These are phyloP conservation scores for Evansstolkia leycettana DNA, from an alignment of 495 filamentous ascomycete genomes.

Conservation along the genomic window DNA sequence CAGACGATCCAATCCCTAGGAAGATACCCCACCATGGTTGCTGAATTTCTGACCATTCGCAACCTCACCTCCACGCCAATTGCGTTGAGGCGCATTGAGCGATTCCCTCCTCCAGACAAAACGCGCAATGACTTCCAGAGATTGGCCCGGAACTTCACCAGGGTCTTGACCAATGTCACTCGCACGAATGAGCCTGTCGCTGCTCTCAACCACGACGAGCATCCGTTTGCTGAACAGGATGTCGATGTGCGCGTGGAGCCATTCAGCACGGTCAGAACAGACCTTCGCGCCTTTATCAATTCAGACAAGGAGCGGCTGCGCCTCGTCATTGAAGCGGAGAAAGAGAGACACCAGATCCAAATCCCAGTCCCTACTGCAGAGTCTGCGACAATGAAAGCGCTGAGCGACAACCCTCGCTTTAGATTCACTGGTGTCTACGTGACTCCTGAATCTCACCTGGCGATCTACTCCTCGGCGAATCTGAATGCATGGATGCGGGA, in stretches of 20 bases:
- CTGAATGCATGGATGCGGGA: conserved; percentile 72
- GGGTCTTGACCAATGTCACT: conserved; percentile 31
- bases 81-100: conserved; percentile 62
- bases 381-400: conserved; percentile 41
- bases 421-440: conserved; percentile 67
- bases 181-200: conserved; percentile 24
- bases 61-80: conserved; percentile 71
- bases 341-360: conserved; percentile 50
- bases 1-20: no score
- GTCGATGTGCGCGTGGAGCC: conserved; percentile 44
- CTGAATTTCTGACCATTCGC: conserved; percentile 57
- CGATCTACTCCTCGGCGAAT: conserved; percentile 61
- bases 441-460: conserved; percentile 48
- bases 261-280: conserved; percentile 44
- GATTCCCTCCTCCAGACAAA: conserved; percentile 44
- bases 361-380: conserved; percentile 41
- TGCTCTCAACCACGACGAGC: conserved; percentile 36
- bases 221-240: conserved; percentile 43
- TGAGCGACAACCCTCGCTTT: conserved; percentile 41
- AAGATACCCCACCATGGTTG: conserved; percentile 17
- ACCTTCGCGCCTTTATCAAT: conserved; percentile 33
- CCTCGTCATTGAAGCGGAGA: conserved; percentile 48
- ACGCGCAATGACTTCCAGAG: conserved; percentile 31
- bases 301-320: conserved; percentile 43
- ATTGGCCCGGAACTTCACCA: conserved; percentile 39